Base-by-base conservation (phyloP, 2,329 filamentous ascomycete genomes). In the Scleromitrula shiraiana region DNA sequence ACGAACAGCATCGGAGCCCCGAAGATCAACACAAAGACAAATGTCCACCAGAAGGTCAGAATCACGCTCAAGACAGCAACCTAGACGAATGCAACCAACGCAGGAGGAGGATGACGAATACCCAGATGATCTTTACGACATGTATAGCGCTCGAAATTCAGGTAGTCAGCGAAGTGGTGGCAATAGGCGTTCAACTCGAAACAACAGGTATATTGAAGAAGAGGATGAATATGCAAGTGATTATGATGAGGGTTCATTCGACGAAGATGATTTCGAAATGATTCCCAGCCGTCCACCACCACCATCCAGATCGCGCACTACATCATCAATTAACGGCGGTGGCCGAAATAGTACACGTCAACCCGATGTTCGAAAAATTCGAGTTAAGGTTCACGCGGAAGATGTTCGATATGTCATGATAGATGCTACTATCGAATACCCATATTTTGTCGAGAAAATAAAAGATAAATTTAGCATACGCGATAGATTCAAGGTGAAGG, bases 381-480 rank as follows among this genome's bases (percentile, higher is more conserved):
- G 90, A 30, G 82, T 96, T 64, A 98, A 98, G 71, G 89, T 95
- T 2, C 90, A 97, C 63, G 82, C 76, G 3, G 85, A 88, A 37
- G 93, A 98, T 62, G 93, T 89, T 26, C 82, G 94, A 51, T 96
- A 95, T 65, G 85, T 97, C 55, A 89, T 96, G 78, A 80, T 96
- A 45, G 79, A 78, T 7, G 71, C 82, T 1, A 77, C 78, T 2
- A 76, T 88, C 10, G 80, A 83, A 51, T 96, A 89, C 65, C 71
- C 75, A 5, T 86, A 91, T 50, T 80, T 98, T 37, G 81, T 84
- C 33, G 81, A 83, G 53, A 82, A 82, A 51, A 85, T 98, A 50
- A 78, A 84, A 39, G 84, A 89, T 53, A 98, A 98, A 68, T 95
- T 97, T 62, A 82, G 78, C 12, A 73, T 96, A 48, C 72, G 77